phyloP scores from a whole-genome alignment of 768 basidiomycete genomes.

The Tulasnella sp. region DNA sequence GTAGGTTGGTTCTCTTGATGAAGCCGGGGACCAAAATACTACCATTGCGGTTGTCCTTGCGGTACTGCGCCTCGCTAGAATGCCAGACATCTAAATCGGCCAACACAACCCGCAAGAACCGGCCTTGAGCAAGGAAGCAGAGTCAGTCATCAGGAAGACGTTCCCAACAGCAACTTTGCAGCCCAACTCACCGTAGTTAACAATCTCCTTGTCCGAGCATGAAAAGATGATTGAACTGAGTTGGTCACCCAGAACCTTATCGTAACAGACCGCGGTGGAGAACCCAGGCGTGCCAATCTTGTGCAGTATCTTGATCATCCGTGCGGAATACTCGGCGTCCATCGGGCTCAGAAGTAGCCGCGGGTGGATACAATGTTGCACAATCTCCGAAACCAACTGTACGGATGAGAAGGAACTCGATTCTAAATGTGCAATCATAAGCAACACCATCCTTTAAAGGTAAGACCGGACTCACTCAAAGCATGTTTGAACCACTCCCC shows the following conservation, averaged over 20 bases:
- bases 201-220: conserved; percentile 91
- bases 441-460: conserved; percentile 29
- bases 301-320: conserved; percentile 81
- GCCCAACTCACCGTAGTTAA: conserved; percentile 64
- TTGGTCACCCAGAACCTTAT: conserved; percentile 76
- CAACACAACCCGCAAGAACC: conserved; percentile 72
- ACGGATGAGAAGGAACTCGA: conserved; percentile 29
- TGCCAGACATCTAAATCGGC: conserved; percentile 72
- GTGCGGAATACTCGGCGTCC: conserved; percentile 90
- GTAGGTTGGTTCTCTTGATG: not conserved
- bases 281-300: conserved; percentile 81
- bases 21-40: conserved; percentile 8
- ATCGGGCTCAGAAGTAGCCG: conserved; percentile 87
- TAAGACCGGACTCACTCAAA: conserved; percentile 19
- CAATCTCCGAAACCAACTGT: conserved; percentile 37
- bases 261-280: conserved; percentile 71
- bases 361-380: conserved; percentile 88
- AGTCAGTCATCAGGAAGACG: not conserved
- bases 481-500: conserved; percentile 70
- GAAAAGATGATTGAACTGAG: conserved; percentile 78
- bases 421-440: conserved; percentile 23
- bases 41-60: conserved; percentile 33
- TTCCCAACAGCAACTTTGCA: not conserved
- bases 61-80: conserved; percentile 35
- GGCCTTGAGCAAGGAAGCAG: conserved; percentile 40